Percentiles rank a stretch among this genome's conserved stretches.
phyloP scores from a whole-genome alignment of 1,284 basidiomycete genomes.

The Fomitopsis palustris region DNA sequence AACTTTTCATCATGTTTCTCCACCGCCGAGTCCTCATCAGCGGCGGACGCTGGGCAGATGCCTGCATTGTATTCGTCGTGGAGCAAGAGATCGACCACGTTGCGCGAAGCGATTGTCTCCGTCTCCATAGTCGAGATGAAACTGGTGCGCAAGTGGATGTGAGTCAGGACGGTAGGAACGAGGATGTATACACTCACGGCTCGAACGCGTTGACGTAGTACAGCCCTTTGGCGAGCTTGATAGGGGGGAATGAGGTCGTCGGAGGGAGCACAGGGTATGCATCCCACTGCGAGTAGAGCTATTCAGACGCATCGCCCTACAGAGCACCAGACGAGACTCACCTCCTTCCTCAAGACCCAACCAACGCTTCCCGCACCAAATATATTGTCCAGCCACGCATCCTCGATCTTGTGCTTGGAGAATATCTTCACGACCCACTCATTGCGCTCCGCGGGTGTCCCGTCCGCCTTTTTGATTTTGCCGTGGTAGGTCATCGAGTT shows the following conservation, averaged over 20 bases:
- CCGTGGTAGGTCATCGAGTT: conserved; percentile 89
- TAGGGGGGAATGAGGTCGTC: conserved; percentile 65
- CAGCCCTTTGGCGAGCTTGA: conserved; percentile 72
- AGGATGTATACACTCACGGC: conserved; percentile 33
- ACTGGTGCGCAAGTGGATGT: conserved; percentile 30
- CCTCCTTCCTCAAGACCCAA: conserved; percentile 85
- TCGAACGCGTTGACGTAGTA: conserved; percentile 93
- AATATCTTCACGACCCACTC: conserved; percentile 85
- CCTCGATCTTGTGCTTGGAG: conserved; percentile 60
- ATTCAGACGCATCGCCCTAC: background rate
- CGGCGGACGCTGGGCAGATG: conserved; percentile 40
- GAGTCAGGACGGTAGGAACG: background rate
- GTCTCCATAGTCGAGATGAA: conserved; percentile 92
- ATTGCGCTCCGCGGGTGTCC: conserved; percentile 15
- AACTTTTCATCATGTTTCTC: conserved; percentile 34
- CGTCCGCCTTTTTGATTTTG: conserved; percentile 36
- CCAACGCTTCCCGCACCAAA: conserved; percentile 61
- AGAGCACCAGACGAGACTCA: conserved; percentile 26
- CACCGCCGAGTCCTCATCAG: background rate
- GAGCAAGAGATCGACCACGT: conserved; percentile 76
- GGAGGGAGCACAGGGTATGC: conserved; percentile 75
- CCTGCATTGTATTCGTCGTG: conserved; percentile 62
- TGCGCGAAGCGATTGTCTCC: conserved; percentile 80
- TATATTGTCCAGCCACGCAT: conserved; percentile 64
- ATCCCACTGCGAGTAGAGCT: conserved; percentile 54